Base-by-base conservation (phyloP, 2,329 filamentous ascomycete species). In the Colletotrichum sp. region DNA sequence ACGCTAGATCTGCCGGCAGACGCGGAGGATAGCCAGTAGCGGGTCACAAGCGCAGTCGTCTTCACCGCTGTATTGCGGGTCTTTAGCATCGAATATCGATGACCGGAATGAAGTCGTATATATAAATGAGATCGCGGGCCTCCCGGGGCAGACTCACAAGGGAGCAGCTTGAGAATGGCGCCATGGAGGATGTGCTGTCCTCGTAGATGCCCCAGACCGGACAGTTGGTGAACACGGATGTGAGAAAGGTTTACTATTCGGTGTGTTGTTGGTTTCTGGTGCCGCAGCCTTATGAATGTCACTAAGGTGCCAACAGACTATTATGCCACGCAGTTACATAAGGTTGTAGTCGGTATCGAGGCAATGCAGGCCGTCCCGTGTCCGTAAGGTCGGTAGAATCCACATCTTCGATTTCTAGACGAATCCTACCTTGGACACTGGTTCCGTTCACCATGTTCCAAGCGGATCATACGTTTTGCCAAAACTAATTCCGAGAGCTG, bases 41-140 rank as follows among this genome's bases (percentile, higher is more conserved):
- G 43, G 43, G 0, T 51, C n/a, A 2, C 11, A 51, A 51, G 43
- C 43, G 3, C 1, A 51, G 43, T 21, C 4, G 43, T 21, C 4
- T 21, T 51, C 43, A 51, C 11, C 43, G 43, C 43, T 5, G 2
- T 2, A 13, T 51, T 51, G 43, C 43, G 43, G 43, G 43, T 51
- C 11, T 2, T 0, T 51, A 12, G 3, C 3, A 51, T 13, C 43
- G 43, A 51, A 0, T 13, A 47, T n/a, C 2, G 0, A 1, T 51
- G 3, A 51, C 43, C n/a, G 11, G n/a, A 21, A 51, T 51, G 1
- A 51, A 43, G 38, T 43, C 38, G 38, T 3, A 3, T 8, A 43
- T 3, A 3, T 8, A 43, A 43, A 43, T 43, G 8, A 43, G 18
- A 43, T 43, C 38, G 8, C 38, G 38, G 3, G 18, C 16, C 8